These are phyloP conservation scores for Passiflora organensis DNA, from an alignment of 345 rosid genomes.

Conservation along the genomic window DNA sequence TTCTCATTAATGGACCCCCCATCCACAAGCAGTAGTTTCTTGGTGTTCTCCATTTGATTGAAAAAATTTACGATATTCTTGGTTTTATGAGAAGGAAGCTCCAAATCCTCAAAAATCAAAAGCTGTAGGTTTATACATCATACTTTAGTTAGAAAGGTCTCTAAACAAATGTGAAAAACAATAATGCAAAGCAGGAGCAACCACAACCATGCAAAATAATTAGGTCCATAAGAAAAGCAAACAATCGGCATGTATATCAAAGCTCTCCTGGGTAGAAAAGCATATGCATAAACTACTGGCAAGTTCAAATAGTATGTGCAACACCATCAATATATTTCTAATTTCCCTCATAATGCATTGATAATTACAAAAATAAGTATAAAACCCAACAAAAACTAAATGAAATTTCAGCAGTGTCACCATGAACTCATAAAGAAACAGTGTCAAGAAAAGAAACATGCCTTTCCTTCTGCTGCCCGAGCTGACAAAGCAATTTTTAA, in stretches of 20 bases:
- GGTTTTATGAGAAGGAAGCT: constrained; percentile 77
- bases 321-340: background rate
- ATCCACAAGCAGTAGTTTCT: constrained; percentile 77
- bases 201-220: too few relatives aligned
- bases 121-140: constrained; percentile 45
- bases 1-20: constrained; percentile 76
- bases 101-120: constrained; percentile 74
- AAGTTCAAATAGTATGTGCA: too few relatives aligned
- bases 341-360: background rate
- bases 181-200: too few relatives aligned
- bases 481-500: constrained; percentile 88
- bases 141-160: background rate
- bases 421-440: background rate
- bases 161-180: too few relatives aligned
- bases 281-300: too few relatives aligned
- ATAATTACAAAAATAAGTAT: background rate
- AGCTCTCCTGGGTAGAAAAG: too few relatives aligned
- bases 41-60: constrained; percentile 67
- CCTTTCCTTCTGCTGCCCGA: constrained; percentile 96
- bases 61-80: constrained; percentile 65
- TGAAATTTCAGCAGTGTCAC: background rate
- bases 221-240: too few relatives aligned
- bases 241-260: too few relatives aligned
- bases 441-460: constrained; percentile 19
- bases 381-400: background rate